Base-by-base conservation (phyloP, 768 basidiomycete genomes). In the Termitomyces sp. region DNA sequence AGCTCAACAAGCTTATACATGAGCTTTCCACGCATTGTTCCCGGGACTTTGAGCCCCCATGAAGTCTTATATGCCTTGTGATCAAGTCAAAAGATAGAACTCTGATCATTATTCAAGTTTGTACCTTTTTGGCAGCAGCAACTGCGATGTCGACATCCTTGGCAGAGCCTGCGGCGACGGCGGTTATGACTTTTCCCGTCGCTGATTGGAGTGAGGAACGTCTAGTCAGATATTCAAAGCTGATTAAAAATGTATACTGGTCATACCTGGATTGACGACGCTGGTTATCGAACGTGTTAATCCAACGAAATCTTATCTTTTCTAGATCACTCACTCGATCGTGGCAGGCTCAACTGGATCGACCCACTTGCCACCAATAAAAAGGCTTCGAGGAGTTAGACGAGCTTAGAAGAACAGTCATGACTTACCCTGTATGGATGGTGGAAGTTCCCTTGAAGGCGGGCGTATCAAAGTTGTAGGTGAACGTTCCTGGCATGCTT, bases 131-230 rank as follows among this genome's bases (percentile, higher is more conserved):
- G 0, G 85, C 86, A 41, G 75, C 82, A 2, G 72, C 66, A 59
- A 89, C 87, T 2, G 87, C 89, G 38, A 66, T 64, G 67, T 92
- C 84, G 56, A 90, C 80, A 63, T 91, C 91, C 62, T 80, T 79
- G 11, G 73, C 38, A 16, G 81, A 81, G 32, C 77, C 86, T 63
- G 80, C 83, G 4, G 79, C 69, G 60, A 89, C 69, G 19, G 74
- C 50, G 5, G 81, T 78, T 65, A 83, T 75, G 21, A 78, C 61
- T 66, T 87, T 79, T 41, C 87, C 91, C 16, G 69, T 90, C 0
- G 84, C 77, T 86, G 43, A 34, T 53, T 12, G n/a, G n/a, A n/a
- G n/a, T 21, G 34, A 25, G 17, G 5, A 19, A 12, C 29, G 38
- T 43, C 19, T 21, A 37, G 37, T 29, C 35, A 47, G 23, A 69